Percentiles rank a stretch among this genome's conserved stretches.
These are phyloP conservation scores for Boletus rubropictus DNA, from an alignment of 768 basidiomycete species.

Conservation along the genomic window DNA sequence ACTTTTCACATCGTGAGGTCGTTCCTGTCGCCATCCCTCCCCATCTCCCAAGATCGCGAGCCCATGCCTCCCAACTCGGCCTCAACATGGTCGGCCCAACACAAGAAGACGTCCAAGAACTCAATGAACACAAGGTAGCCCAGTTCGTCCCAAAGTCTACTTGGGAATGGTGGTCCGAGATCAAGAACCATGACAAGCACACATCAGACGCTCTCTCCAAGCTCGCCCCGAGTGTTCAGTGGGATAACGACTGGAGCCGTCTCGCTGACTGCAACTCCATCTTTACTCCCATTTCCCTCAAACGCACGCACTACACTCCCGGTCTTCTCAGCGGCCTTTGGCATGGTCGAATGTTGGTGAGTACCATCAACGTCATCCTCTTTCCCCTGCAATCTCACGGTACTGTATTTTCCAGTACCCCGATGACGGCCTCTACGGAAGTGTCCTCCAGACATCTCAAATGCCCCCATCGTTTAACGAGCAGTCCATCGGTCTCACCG, in stretches of 20 bases:
- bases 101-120: constrained; percentile 56
- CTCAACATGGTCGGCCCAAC: constrained; percentile 38
- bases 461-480: constrained; percentile 33
- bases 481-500: constrained; percentile 31
- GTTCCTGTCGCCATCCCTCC: constrained; percentile 40
- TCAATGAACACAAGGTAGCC: too few species aligned
- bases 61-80: constrained; percentile 24
- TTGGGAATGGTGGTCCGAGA: constrained; percentile 22
- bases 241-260: constrained; percentile 58
- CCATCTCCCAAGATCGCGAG: constrained; percentile 30
- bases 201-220: constrained; percentile 21
- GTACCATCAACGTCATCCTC: constrained; percentile 19
- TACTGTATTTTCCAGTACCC: constrained; percentile 12
- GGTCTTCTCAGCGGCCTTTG: constrained; percentile 54
- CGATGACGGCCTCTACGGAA: constrained; percentile 13
- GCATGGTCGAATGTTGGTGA: constrained; percentile 59
- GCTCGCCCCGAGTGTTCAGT: constrained; percentile 36
- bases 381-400: background rate
- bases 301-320: constrained; percentile 38
- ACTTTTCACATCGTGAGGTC: constrained; percentile 52
- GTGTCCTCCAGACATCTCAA: constrained; percentile 18
- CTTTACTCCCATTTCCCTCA: constrained; percentile 23
- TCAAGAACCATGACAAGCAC: constrained; percentile 17
- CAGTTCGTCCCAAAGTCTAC: constrained; percentile 18
- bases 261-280: constrained; percentile 42